A percentile compares a stretch with the other conserved stretches of the same genome.
These are phyloP conservation scores for Ophiostoma sp. DNA, from an alignment of 2,329 filamentous ascomycete genomes.

Conservation along the genomic window DNA sequence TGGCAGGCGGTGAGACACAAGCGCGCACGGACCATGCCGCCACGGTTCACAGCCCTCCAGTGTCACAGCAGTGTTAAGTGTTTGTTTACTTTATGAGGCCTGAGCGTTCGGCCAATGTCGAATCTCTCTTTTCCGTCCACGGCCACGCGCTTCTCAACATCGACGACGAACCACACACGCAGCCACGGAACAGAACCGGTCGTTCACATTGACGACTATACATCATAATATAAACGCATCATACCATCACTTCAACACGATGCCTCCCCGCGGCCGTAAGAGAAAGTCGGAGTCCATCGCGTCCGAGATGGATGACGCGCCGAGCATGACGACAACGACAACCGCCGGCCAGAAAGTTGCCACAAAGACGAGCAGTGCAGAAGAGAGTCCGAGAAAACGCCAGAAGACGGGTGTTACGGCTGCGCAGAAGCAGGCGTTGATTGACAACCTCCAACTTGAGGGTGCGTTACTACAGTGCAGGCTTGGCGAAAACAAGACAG, in stretches of 20 bases:
- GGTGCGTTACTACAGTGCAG: constrained; percentile 43
- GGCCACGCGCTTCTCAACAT: neutral
- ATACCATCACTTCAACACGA: constrained; percentile 24
- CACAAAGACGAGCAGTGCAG: constrained; percentile 34
- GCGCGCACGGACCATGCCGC: constrained; percentile 24
- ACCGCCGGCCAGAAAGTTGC: constrained; percentile 30
- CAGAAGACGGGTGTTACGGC: constrained; percentile 56
- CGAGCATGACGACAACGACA: constrained; percentile 19
- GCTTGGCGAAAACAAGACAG: neutral
- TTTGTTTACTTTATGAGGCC: constrained; percentile 25
- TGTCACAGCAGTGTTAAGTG: constrained; percentile 11
- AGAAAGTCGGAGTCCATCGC: constrained; percentile 40
- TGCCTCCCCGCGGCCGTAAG: constrained; percentile 46
- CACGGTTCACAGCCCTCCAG: constrained; percentile 11
- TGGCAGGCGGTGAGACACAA: constrained; percentile 21
- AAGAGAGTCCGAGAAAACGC: constrained; percentile 59
- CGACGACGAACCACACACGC: neutral
- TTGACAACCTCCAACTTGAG: constrained; percentile 86
- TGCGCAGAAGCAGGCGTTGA: constrained; percentile 75
- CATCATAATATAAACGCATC: neutral
- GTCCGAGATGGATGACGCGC: constrained; percentile 29
- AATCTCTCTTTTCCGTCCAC: neutral
- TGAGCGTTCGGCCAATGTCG: neutral
- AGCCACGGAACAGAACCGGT: neutral
- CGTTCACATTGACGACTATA: neutral